phyloP scores from a whole-genome alignment of 2,329 filamentous ascomycete species.

The Sclerotiophoma versabilis region DNA sequence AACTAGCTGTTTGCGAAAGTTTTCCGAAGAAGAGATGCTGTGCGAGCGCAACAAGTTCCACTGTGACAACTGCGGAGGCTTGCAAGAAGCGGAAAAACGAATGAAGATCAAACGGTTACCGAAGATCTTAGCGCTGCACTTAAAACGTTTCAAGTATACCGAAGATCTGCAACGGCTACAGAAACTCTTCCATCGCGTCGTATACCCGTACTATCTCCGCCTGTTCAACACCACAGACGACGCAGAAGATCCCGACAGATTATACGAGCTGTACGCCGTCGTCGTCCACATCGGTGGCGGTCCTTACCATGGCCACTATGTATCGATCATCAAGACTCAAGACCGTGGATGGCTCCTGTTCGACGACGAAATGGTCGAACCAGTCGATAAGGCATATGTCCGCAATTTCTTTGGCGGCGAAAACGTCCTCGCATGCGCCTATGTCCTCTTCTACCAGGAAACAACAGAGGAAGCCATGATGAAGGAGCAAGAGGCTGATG shows the following conservation, averaged over 20 bases:
- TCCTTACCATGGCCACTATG: constrained; percentile 96
- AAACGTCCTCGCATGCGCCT: constrained; percentile 85
- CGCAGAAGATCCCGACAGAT: constrained; percentile 86
- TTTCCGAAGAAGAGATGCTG: constrained; percentile 96
- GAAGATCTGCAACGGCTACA: constrained; percentile 92
- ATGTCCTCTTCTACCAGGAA: constrained; percentile 97
- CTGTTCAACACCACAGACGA: constrained; percentile 98
- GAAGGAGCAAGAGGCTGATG: constrained; percentile 85
- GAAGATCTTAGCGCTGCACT: constrained; percentile 86
- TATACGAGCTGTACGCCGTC: constrained; percentile 97
- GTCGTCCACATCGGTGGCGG: constrained; percentile 97
- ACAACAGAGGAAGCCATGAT: constrained; percentile 73
- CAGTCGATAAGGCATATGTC: constrained; percentile 95
- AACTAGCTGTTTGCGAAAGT: constrained; percentile 92
- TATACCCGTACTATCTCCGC: constrained; percentile 95
- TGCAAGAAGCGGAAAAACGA: constrained; percentile 97
- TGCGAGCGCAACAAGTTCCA: constrained; percentile 99
- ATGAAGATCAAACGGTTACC: constrained; percentile 99
- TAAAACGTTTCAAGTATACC: constrained; percentile 98
- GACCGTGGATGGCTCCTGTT: constrained; percentile 96
- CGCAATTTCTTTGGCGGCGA: constrained; percentile 96
- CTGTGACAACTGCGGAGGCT: constrained; percentile 93
- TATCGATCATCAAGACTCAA: constrained; percentile 96
- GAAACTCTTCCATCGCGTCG: constrained; percentile 95
- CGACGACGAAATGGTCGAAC: constrained; percentile 98